Conservation (phyloP, 306 rosid genomes). For the Vigna unguiculata region DNA sequence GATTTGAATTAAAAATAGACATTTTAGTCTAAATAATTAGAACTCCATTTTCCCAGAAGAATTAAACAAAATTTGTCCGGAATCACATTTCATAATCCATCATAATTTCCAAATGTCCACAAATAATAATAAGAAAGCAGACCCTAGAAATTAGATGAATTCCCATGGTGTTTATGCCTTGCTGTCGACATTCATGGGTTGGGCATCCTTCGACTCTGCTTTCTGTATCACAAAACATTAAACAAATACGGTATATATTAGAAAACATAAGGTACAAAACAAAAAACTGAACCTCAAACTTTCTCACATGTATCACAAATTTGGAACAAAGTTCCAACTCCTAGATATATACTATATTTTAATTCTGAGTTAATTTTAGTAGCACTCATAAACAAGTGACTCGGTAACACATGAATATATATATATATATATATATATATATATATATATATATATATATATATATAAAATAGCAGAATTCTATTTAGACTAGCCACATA, state of each 20-base stretch:
- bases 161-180: slow-evolving; percentile 32
- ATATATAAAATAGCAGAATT: too few relatives aligned
- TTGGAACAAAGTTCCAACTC: not conserved
- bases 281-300: not conserved
- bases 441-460: too few relatives aligned
- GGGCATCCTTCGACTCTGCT: slow-evolving; percentile 8
- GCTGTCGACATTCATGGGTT: slow-evolving; percentile 44
- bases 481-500: too few relatives aligned
- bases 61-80: not conserved
- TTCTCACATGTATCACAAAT: not conserved
- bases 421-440: too few relatives aligned
- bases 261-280: not conserved
- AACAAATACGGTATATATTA: not conserved
- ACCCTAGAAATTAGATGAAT: not conserved
- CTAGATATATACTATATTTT: not conserved
- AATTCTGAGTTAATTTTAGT: not conserved
- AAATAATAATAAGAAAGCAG: slow-evolving; percentile 1
- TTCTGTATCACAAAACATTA: slow-evolving; percentile 15
- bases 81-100: slow-evolving; percentile 10
- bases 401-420: not conserved
- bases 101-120: slow-evolving; percentile 17
- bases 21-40: too few relatives aligned
- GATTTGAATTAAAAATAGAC: too few relatives aligned
- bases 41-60: not conserved
- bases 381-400: not conserved